phyloP scores from a whole-genome alignment of 1,284 basidiomycete species.

The Hemileia vastatrix region DNA sequence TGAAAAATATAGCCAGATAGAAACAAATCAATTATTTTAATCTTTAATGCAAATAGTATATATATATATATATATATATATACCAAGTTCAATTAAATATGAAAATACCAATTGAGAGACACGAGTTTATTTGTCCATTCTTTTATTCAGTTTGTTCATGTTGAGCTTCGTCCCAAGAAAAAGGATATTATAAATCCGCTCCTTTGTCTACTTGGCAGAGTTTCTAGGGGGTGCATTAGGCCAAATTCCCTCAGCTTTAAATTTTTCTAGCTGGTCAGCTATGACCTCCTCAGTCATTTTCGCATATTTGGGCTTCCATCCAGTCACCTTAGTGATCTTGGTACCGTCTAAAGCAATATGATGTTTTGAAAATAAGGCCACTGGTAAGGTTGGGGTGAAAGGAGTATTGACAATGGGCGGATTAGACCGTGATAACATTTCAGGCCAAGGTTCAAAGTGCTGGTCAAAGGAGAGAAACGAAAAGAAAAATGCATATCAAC shows the following conservation, averaged over 20 bases:
- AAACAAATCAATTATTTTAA: too few species aligned
- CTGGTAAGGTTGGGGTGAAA: conserved; percentile 71
- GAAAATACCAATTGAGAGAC: too few species aligned
- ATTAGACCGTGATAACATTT: conserved; percentile 64
- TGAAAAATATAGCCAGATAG: too few species aligned
- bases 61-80: too few species aligned
- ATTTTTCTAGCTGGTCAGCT: conserved; percentile 21
- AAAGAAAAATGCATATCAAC: background rate
- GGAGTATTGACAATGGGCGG: conserved; percentile 67
- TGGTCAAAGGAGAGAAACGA: background rate
- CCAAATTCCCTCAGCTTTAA: conserved; percentile 29
- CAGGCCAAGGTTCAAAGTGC: conserved; percentile 72
- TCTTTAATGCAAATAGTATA: too few species aligned
- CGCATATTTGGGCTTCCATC: conserved; percentile 26
- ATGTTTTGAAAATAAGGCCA: conserved; percentile 31
- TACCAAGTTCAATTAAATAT: too few species aligned
- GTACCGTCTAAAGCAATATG: conserved; percentile 56
- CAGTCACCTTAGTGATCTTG: conserved; percentile 56
- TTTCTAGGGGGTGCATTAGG: conserved; percentile 27
- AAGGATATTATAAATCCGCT: too few species aligned
- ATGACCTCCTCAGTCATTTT: conserved; percentile 27
- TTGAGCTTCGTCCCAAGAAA: too few species aligned
- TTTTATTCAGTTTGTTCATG: too few species aligned
- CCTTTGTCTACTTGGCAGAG: too few species aligned
- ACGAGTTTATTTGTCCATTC: too few species aligned